Base-by-base conservation (phyloP, 2,329 filamentous ascomycete species). In the Fusarium decemcellulare region DNA sequence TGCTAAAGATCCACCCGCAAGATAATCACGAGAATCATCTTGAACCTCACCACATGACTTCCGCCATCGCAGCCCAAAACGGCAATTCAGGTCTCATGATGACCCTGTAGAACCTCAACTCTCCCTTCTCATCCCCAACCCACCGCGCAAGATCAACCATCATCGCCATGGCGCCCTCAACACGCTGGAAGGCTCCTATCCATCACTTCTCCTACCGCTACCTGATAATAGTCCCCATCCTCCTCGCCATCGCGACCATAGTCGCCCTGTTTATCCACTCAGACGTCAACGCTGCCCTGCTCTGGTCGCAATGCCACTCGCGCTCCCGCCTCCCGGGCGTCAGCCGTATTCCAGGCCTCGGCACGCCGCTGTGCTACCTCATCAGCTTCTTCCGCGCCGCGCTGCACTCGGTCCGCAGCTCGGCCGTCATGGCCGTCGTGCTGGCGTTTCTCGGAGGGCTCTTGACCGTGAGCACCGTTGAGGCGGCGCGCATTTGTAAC, bases 281-380 rank as follows among this genome's bases (percentile, higher is more conserved):
- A 43, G 85, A 87, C 76, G 81, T 86, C 75, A 85, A 87, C 79
- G 78, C 83, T 59, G 81, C 83, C 16, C 78, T 86, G 65, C 83
- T 88, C 63, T 87, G 83, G 78, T 86, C 84, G 44, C 85, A 87
- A 70, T 88, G 86, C 76, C 82, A 86, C 73, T 79, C 86, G 2
- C 82, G 77, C 62, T 76, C 84, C 9, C 82, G 82, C 15, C 72
- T 87, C 23, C 83, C 83, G 11, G 78, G 54, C 16, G 73, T 88
- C 23, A 82, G 81, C 47, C 80, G 75, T n/a, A 72, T 85, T 3
- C 84, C 84, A 7, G 63, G 82, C 44, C 56, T 87, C 27, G 84
- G 84, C 39, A 78, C 83, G 2, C 82, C 84, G 15, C 62, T 79
- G 30, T 88, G 86, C 76, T 87, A 85, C 75, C 74, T 86, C 61